A percentile compares a stretch with the other conserved stretches of the same genome.
phyloP scores from a whole-genome alignment of 805 yeast genomes.

The Candida insectalens region DNA sequence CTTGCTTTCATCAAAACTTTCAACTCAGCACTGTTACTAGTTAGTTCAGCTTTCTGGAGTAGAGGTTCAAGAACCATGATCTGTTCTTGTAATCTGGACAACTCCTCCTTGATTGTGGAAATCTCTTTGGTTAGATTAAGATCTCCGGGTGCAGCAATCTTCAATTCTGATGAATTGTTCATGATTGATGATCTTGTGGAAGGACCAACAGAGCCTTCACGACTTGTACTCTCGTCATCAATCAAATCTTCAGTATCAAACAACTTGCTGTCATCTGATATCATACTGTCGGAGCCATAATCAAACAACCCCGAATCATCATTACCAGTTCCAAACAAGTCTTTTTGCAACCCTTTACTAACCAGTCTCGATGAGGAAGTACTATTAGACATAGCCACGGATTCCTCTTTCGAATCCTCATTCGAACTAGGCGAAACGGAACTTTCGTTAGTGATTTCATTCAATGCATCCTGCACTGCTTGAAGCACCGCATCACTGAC shows the following conservation, averaged over 20 bases:
- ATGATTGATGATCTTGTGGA: slow-evolving; percentile 5
- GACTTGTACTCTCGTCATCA: neutral
- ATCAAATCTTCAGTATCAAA: slow-evolving; percentile 1
- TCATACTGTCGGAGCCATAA: slow-evolving; percentile 2
- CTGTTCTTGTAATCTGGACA: slow-evolving; percentile 53
- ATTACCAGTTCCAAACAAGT: slow-evolving; percentile 21
- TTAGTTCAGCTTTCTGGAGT: slow-evolving; percentile 72
- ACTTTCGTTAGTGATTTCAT: slow-evolving; percentile 38
- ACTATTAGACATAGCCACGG: slow-evolving; percentile 8
- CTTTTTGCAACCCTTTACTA: slow-evolving; percentile 21
- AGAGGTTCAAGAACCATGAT: slow-evolving; percentile 56
- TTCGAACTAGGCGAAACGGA: neutral
- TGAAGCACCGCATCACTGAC: slow-evolving; percentile 38
- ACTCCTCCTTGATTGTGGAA: slow-evolving; percentile 42
- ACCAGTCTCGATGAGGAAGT: slow-evolving; percentile 17
- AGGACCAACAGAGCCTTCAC: neutral
- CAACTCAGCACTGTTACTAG: slow-evolving; percentile 64
- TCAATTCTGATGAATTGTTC: slow-evolving; percentile 18
- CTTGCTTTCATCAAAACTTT: slow-evolving; percentile 61
- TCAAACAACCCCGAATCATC: slow-evolving; percentile 15
- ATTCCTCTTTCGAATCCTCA: neutral
- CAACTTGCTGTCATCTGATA: neutral
- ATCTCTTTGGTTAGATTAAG: slow-evolving; percentile 61
- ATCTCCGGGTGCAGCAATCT: slow-evolving; percentile 61
- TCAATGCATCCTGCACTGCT: slow-evolving; percentile 62